These are phyloP conservation scores for Mrakiaceae sp. DNA, from an alignment of 1,284 basidiomycete genomes.

Conservation along the genomic window DNA sequence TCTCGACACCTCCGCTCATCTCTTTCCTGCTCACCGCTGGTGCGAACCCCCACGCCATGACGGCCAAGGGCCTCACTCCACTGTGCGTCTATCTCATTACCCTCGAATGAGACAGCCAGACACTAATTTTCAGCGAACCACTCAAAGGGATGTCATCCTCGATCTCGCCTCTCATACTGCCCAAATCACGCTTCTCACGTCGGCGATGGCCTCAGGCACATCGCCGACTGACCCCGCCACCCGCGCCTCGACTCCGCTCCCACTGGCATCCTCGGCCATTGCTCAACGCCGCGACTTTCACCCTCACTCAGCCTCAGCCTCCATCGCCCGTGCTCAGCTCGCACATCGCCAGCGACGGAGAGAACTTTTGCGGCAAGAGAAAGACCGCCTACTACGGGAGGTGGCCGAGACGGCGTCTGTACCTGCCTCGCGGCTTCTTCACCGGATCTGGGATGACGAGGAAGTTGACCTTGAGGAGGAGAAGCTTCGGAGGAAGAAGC, in stretches of 20 bases:
- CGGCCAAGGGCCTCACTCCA: conserved; percentile 63
- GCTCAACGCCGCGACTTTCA: neutral
- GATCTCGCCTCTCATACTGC: conserved; percentile 10
- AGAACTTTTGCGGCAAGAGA: conserved; percentile 61
- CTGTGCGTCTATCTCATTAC: conserved; percentile 62
- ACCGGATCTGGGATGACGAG: conserved; percentile 38
- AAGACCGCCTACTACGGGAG: conserved; percentile 8
- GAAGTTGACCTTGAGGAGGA: conserved; percentile 45
- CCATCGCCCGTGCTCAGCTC: conserved; percentile 12
- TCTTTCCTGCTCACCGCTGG: conserved; percentile 87
- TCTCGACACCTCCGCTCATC: conserved; percentile 80
- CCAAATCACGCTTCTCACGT: conserved; percentile 3
- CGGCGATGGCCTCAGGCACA: conserved; percentile 10
- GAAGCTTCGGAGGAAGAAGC: conserved; percentile 48
- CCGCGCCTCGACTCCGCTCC: neutral
- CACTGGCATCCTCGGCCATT: neutral
- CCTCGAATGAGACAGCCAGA: conserved; percentile 47
- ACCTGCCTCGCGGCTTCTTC: conserved; percentile 52
- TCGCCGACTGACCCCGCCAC: neutral
- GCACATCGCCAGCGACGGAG: conserved; percentile 24
- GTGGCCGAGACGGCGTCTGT: conserved; percentile 17
- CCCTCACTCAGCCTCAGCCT: neutral
- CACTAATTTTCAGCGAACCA: conserved; percentile 41
- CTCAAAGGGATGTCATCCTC: conserved; percentile 3
- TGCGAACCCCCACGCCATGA: conserved; percentile 63